phyloP scores from a whole-genome alignment of 495 filamentous ascomycete genomes.

The Xylaria curta region DNA sequence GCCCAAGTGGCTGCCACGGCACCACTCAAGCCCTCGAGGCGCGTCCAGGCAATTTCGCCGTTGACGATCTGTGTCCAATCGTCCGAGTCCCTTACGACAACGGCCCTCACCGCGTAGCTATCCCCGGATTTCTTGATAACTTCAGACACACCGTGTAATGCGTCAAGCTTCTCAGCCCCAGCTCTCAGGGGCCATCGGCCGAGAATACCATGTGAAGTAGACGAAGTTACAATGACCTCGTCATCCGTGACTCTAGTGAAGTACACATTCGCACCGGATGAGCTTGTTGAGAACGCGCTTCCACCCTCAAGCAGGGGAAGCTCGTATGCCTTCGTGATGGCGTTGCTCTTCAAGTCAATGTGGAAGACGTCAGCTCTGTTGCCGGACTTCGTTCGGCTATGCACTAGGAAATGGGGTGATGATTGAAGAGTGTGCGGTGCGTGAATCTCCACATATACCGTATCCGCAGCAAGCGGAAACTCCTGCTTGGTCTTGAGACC shows the following conservation, averaged over 20 bases:
- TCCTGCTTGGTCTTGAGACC: conserved; percentile 70
- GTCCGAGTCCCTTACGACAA: conserved; percentile 68
- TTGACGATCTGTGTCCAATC: conserved; percentile 87
- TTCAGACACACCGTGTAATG: conserved; percentile 78
- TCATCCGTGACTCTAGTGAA: conserved; percentile 80
- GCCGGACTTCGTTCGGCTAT: conserved; percentile 71
- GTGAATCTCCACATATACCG: conserved; percentile 73
- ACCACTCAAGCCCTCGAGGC: conserved; percentile 79
- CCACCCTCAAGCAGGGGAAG: conserved; percentile 70
- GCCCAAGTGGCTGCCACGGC: conserved; percentile 79
- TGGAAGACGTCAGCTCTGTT: conserved; percentile 89
- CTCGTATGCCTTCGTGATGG: conserved; percentile 73
- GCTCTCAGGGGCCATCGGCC: conserved; percentile 69
- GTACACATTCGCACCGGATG: conserved; percentile 79
- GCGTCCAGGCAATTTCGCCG: conserved; percentile 78
- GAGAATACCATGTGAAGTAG: conserved; percentile 75
- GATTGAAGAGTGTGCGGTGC: conserved; percentile 73
- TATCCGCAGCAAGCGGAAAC: conserved; percentile 61
- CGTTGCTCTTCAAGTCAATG: conserved; percentile 69
- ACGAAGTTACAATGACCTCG: conserved; percentile 76
- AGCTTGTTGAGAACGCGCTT: conserved; percentile 81
- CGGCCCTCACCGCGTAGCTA: conserved; percentile 78
- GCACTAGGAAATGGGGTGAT: conserved; percentile 81
- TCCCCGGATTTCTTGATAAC: conserved; percentile 69
- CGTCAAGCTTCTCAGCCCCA: conserved; percentile 43